Evolutionary conservation across 2,329 filamentous ascomycete species (phyloP).

Genomic region (Paraphoma chrysanthemicola): DNA sequence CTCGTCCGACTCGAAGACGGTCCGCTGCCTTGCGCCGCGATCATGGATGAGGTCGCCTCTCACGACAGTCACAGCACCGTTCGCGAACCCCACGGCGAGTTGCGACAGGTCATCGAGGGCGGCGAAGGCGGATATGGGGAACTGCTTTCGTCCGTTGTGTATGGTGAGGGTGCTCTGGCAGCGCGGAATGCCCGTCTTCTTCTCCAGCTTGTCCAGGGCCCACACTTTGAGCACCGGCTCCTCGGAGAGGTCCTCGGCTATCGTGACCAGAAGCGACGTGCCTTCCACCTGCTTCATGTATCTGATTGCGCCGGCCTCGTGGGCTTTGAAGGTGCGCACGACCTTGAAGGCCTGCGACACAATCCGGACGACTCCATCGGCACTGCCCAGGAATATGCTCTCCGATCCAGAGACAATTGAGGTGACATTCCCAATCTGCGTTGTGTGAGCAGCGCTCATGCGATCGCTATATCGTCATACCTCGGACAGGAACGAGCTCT

Average conservation of each 20-base stretch:
- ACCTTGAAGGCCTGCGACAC: constrained; percentile 88
- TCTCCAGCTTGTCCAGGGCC: constrained; percentile 91
- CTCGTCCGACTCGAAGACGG: constrained; percentile 95
- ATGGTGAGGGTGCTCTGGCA: constrained; percentile 87
- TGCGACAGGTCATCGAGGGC: constrained; percentile 88
- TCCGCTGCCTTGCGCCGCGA: constrained; percentile 89
- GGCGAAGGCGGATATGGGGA: constrained; percentile 92
- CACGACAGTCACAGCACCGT: constrained; percentile 91
- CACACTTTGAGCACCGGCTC: constrained; percentile 96
- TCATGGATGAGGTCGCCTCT: constrained; percentile 95
- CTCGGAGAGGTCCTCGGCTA: constrained; percentile 84
- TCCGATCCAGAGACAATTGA: constrained; percentile 86
- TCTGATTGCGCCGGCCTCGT: constrained; percentile 80
- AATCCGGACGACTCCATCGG: constrained; percentile 86
- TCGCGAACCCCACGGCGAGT: constrained; percentile 93
- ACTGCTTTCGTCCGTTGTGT: constrained; percentile 88
- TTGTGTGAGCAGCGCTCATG: constrained; percentile 31
- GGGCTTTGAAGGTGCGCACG: constrained; percentile 83
- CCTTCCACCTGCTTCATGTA: constrained; percentile 92
- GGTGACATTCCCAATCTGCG: constrained; percentile 70
- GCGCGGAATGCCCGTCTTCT: constrained; percentile 87
- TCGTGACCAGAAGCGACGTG: constrained; percentile 83
- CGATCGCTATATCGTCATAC: constrained; percentile 57
- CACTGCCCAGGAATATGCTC: constrained; percentile 86
- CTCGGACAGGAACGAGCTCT: constrained; percentile 79